Percentiles rank a stretch among this genome's conserved stretches.
These are phyloP conservation scores for Phytophthora tubulina DNA, from an alignment of 352 stramenopile genomes.

Conservation along the genomic window DNA sequence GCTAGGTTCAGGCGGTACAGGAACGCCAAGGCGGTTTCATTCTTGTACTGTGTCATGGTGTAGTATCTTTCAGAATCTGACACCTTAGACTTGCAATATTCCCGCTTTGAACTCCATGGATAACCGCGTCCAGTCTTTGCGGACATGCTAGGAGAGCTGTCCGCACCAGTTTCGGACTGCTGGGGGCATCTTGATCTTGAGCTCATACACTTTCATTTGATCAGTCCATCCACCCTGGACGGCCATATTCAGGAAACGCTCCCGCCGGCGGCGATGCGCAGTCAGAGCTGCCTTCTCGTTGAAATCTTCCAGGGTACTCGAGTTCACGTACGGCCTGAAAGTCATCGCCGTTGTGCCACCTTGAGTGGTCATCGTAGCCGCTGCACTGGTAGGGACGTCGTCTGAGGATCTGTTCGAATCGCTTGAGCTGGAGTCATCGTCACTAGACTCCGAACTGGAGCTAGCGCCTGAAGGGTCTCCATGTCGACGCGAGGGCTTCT, in stretches of 20 bases:
- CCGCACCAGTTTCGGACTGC: too few species aligned
- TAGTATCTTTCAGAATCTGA: too few species aligned
- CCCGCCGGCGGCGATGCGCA: not conserved
- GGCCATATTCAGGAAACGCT: slow-evolving; percentile 3
- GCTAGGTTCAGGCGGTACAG: too few species aligned
- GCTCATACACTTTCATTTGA: too few species aligned
- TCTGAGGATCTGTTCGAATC: not conserved
- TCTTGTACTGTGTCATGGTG: too few species aligned
- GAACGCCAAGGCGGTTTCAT: too few species aligned
- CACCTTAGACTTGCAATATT: too few species aligned
- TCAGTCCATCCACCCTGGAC: too few species aligned
- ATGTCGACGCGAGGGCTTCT: not conserved
- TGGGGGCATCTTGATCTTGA: too few species aligned
- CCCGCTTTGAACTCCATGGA: too few species aligned
- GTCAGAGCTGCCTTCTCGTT: not conserved
- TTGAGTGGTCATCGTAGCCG: not conserved
- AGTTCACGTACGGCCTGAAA: not conserved
- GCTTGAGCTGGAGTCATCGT: not conserved
- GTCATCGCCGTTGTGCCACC: not conserved
- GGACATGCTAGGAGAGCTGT: too few species aligned
- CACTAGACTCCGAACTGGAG: not conserved
- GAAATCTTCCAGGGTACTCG: not conserved
- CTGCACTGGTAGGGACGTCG: not conserved
- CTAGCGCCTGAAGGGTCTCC: not conserved
- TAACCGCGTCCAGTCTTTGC: too few species aligned